A percentile compares a stretch with the other conserved stretches of the same genome.
Evolutionary conservation across 208 protist genomes (phyloP).

Genomic region (Acanthamoeba lenticulata): DNA sequence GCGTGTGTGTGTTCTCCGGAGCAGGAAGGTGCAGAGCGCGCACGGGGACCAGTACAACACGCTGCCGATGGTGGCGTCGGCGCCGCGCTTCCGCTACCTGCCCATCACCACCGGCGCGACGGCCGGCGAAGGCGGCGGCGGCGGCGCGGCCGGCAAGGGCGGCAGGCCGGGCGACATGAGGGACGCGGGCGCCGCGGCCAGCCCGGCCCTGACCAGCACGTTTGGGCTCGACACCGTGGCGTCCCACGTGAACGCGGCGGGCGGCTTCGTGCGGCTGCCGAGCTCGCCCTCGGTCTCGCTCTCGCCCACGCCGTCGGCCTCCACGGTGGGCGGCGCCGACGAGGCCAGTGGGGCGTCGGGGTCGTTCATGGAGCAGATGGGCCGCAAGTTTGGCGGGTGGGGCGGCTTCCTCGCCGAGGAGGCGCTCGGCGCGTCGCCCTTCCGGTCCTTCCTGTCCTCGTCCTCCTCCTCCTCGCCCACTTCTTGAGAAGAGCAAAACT

Average conservation of each 20-base stretch:
- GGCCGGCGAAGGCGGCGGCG: not conserved
- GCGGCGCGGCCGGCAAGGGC: too few relatives aligned
- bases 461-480: not conserved
- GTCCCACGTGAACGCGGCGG: not conserved
- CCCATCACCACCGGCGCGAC: not conserved
- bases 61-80: not conserved
- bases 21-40: not conserved
- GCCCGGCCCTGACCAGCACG: not conserved
- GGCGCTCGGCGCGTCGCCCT: not conserved
- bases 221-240: not conserved
- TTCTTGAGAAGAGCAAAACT: too few relatives aligned
- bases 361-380: not conserved
- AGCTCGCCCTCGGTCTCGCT: not conserved
- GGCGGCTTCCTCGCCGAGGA: not conserved
- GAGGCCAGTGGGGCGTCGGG: not conserved
- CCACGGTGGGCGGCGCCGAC: not conserved
- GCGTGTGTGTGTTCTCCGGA: not conserved
- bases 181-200: not conserved
- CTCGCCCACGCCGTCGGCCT: not conserved
- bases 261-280: not conserved
- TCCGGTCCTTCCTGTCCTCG: not conserved
- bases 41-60: not conserved
- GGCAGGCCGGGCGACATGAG: too few relatives aligned
- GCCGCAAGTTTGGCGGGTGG: not conserved
- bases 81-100: slow-evolving; percentile 1